Conservation (phyloP, 164 flowering plant species). For the Aristolochia californica region DNA sequence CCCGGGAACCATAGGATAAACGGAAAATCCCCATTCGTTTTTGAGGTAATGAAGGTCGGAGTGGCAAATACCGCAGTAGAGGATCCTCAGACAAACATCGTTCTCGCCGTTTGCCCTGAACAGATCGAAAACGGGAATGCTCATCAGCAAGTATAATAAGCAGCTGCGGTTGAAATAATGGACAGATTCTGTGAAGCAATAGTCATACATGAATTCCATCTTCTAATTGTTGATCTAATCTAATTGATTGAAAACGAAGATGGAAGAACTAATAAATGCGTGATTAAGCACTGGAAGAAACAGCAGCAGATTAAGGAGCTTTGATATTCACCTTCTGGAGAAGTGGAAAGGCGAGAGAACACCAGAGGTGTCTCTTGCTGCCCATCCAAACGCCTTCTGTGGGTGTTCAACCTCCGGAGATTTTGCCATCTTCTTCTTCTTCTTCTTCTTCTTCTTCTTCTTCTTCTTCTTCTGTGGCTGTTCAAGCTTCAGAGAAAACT, state of each 20-base stretch:
- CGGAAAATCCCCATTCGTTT: constrained; percentile 37
- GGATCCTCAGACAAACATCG: constrained; percentile 36
- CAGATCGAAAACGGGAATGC: neutral
- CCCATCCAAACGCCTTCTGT: constrained; percentile 40
- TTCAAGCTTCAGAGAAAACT: no score
- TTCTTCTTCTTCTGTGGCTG: neutral
- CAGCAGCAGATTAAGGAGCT: neutral
- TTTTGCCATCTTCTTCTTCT: constrained; percentile 5
- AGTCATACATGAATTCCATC: neutral
- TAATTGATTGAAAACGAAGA: no score
- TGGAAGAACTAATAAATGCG: neutral
- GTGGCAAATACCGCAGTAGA: constrained; percentile 49
- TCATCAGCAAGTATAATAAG: neutral
- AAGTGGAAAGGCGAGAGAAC: constrained; percentile 37
- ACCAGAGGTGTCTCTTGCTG: constrained; percentile 32
- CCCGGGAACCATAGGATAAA: constrained; percentile 27
- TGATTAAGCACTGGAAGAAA: neutral
- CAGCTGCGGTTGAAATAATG: no score
- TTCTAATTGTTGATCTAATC: no score
- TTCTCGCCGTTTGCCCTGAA: constrained; percentile 36
- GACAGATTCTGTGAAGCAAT: no score
- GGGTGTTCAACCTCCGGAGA: constrained; percentile 17
- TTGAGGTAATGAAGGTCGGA: constrained; percentile 31
- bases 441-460: neutral
- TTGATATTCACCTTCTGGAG: constrained; percentile 31